Evolutionary conservation across 148 eudicot species (phyloP).

Genomic region (Rheum nobile): DNA sequence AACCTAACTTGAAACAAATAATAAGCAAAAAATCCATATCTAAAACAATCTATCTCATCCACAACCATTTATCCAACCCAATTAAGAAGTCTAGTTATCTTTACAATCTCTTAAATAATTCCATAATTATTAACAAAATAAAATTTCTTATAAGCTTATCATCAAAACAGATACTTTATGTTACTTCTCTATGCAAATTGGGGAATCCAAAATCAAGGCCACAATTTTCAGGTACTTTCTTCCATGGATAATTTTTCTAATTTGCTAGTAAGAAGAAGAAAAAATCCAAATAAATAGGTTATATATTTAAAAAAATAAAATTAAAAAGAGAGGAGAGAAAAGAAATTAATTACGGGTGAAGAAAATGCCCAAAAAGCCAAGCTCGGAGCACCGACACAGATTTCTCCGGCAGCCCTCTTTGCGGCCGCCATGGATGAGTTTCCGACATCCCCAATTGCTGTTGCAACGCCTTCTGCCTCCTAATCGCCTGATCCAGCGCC

Average conservation of each 20-base stretch:
- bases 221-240: background rate
- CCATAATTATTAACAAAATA: too few species aligned
- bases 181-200: too few species aligned
- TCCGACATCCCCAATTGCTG: conserved; percentile 66
- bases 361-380: conserved; percentile 97
- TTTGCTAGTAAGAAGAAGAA: too few species aligned
- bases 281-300: background rate
- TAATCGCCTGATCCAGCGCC: conserved; percentile 66
- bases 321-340: background rate
- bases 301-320: background rate
- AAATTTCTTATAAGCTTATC: background rate
- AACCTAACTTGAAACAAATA: too few species aligned
- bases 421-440: conserved; percentile 91
- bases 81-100: too few species aligned
- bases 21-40: background rate
- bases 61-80: too few species aligned
- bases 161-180: too few species aligned
- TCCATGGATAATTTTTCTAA: too few species aligned
- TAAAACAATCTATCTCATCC: too few species aligned
- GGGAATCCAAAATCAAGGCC: background rate
- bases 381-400: conserved; percentile 94
- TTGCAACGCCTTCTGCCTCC: conserved; percentile 72
- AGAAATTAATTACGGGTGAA: conserved; percentile 61
- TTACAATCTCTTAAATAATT: too few species aligned
- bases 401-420: conserved; percentile 84